Percentiles rank a stretch among this genome's conserved stretches.
Evolutionary conservation across 23 red algal species (phyloP).

Genomic region (Gracilariopsis chorda): DNA sequence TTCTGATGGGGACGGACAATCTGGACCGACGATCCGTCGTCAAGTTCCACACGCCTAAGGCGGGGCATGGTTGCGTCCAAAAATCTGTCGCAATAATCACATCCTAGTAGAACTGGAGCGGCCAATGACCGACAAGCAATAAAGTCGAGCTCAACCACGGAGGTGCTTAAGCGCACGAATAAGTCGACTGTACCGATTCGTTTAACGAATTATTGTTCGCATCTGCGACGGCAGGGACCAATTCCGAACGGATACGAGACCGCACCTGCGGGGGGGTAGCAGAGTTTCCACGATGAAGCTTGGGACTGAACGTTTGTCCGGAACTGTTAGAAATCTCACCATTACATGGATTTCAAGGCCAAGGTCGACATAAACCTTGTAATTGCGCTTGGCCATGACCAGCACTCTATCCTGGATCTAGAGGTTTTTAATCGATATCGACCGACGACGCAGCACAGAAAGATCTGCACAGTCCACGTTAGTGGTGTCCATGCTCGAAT

Average conservation of each 20-base stretch:
- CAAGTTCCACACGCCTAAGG: not conserved
- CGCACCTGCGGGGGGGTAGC: not conserved
- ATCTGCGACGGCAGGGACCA: not conserved
- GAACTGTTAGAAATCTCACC: constrained; percentile 1
- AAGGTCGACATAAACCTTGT: constrained; percentile 46
- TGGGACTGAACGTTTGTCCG: constrained; percentile 5
- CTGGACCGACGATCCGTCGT: constrained; percentile 3
- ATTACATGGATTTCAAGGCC: not conserved
- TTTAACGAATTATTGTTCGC: constrained; percentile 26
- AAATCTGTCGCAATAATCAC: constrained; percentile 36
- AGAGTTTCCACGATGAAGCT: constrained; percentile 9
- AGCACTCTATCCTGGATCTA: not conserved
- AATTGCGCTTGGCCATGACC: constrained; percentile 22
- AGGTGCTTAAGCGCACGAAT: not conserved
- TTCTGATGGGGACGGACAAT: not conserved
- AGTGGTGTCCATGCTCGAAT: no score
- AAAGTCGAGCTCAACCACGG: constrained; percentile 13
- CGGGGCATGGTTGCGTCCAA: constrained; percentile 16
- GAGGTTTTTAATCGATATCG: not conserved
- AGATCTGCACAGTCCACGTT: not conserved
- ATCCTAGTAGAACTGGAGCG: constrained; percentile 26
- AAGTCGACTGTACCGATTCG: not conserved
- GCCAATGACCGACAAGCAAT: constrained; percentile 20
- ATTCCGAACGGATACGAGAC: not conserved
- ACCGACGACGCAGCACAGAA: not conserved